Base-by-base conservation (phyloP, 108 stramenopile genomes). In the Cyclotella choctawhatcheeana region DNA sequence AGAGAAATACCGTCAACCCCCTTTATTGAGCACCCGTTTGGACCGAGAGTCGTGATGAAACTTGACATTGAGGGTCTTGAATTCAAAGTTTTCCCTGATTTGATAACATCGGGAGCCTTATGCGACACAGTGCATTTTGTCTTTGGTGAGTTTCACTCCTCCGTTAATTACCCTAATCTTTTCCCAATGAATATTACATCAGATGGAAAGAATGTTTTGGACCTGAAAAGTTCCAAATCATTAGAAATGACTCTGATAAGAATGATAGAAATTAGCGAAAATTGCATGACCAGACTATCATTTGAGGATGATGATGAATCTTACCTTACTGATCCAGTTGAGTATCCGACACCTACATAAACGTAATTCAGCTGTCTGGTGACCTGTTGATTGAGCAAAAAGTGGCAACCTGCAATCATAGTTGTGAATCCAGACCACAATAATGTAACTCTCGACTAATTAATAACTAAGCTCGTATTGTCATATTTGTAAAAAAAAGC, bases 81-180 rank as follows among this genome's bases (percentile, higher is more conserved):
- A 59, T 76, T 58, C 70, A 45, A 48, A 45, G 81, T 76, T n/a
- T 61, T 82, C 3, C 81, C 81, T 21, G 70, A 76, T 63, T 22
- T 82, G 26, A 20, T 76, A 2, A 21, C 44, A 6, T 33, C 62
- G 2, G 70, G 70, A 3, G 55, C 52, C 27, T 13, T 82, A 0
- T 82, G 81, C 24, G 27, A 73, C 13, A 48, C 40, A 16, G 47
- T 82, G 30, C 54, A 82, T 25, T 71, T 72, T 40, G 16, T 71
- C 2, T 71, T 82, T 43, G 81, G 81, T 1, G 81, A 82, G 33
- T 82, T 75, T 53, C 79, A 81, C 47, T 48, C 4, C 16, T n/a
- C 16, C 4, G 47, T 4, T n/a, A 48, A 48, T 48, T 48, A 48
- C 18, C 12, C 17, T 4, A 48, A 10, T 8, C 17, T 48, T 10